phyloP scores from a whole-genome alignment of 768 basidiomycete genomes.

The Lentinula detonsa region DNA sequence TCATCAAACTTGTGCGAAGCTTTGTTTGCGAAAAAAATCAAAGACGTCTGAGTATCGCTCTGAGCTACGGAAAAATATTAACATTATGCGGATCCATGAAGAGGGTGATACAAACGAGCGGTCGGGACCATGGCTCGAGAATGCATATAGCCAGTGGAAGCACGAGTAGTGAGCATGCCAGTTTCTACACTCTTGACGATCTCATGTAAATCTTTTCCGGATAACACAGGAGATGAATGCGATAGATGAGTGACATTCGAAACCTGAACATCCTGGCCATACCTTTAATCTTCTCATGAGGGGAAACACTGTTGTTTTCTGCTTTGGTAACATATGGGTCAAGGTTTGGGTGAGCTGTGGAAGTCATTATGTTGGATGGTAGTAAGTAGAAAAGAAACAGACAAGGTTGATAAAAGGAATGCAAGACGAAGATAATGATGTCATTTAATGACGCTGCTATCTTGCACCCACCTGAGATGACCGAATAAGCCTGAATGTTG shows the following conservation, averaged over 20 bases:
- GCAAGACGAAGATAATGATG: not conserved
- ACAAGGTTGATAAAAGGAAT: not conserved
- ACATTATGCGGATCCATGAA: not conserved
- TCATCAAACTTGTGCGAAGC: conserved; percentile 71
- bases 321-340: conserved; percentile 72
- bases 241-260: no score
- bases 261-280: not conserved
- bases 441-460: no score
- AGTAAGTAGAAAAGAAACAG: not conserved
- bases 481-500: no score
- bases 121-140: conserved; percentile 77
- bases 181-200: conserved; percentile 59
- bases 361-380: not conserved
- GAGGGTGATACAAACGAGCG: conserved; percentile 38
- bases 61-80: conserved; percentile 26
- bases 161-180: conserved; percentile 76
- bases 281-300: conserved; percentile 66
- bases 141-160: conserved; percentile 62
- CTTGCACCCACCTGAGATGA: no score
- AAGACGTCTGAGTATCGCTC: conserved; percentile 41
- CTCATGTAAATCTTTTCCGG: conserved; percentile 47
- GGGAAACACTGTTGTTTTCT: conserved; percentile 48
- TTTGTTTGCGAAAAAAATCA: conserved; percentile 72
- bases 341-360: conserved; percentile 28
- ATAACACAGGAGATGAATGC: not conserved